Evolutionary conservation across 345 rosid genomes (phyloP).

Genomic region (Leavenworthia alabamica): DNA sequence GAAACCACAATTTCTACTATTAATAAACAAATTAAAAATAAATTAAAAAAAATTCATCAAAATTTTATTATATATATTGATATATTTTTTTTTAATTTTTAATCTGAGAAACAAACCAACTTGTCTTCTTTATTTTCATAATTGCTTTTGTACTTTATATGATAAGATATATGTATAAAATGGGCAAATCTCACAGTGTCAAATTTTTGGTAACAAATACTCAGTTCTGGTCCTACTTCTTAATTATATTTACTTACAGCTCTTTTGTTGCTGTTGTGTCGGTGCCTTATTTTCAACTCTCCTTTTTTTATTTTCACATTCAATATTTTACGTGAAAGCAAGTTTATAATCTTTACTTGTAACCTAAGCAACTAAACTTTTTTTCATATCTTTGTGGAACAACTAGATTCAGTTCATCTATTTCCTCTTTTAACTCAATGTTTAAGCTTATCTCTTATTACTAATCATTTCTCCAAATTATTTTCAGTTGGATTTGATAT

Average conservation of each 20-base stretch:
- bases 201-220: no score
- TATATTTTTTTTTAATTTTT: neutral
- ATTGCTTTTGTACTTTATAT: neutral
- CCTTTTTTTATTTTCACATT: conserved; percentile 14
- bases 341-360: conserved; percentile 4
- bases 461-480: neutral
- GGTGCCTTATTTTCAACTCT: conserved; percentile 28
- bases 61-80: neutral
- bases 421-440: neutral
- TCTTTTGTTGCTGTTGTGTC: conserved; percentile 19
- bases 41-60: neutral
- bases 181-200: no score
- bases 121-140: neutral
- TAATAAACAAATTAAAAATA: neutral
- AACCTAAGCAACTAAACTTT: conserved; percentile 12
- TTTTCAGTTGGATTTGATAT: neutral
- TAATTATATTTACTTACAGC: neutral
- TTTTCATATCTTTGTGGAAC: neutral
- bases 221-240: conserved; percentile 17
- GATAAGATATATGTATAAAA: neutral
- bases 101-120: neutral
- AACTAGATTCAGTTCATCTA: conserved; percentile 7
- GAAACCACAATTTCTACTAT: no score
- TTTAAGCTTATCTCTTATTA: neutral
- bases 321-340: conserved; percentile 4